Percentiles rank a stretch among this genome's conserved stretches.
Conservation (phyloP, 164 flowering plant species). For the Magnolia sinica region DNA sequence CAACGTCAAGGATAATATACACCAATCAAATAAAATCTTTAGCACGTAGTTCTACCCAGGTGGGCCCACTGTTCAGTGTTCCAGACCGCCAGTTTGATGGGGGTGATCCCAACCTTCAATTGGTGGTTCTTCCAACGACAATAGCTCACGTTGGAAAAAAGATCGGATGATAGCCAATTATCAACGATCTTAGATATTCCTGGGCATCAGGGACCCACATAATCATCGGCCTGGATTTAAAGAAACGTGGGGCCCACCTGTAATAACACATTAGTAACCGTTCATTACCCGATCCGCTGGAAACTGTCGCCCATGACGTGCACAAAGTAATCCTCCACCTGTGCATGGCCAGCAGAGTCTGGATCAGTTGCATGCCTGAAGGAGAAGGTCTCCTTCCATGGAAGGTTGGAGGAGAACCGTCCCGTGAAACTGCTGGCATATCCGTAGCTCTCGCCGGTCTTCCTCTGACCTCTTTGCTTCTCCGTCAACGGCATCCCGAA, state of each 20-base stretch:
- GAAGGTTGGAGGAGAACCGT: slow-evolving; percentile 62
- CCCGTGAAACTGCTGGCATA: slow-evolving; percentile 67
- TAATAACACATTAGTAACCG: background rate
- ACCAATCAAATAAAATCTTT: too few relatives aligned
- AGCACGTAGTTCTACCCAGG: too few relatives aligned
- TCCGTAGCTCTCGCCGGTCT: slow-evolving; percentile 51
- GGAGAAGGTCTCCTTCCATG: slow-evolving; percentile 82
- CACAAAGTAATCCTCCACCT: slow-evolving; percentile 42
- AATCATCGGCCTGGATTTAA: background rate
- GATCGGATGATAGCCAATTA: too few relatives aligned
- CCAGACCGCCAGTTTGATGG: too few relatives aligned
- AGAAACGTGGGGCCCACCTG: background rate
- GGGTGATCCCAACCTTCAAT: too few relatives aligned
- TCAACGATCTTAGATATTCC: too few relatives aligned
- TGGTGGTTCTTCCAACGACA: too few relatives aligned
- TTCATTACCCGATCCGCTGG: slow-evolving; percentile 50
- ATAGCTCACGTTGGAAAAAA: too few relatives aligned
- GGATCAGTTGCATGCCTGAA: slow-evolving; percentile 29
- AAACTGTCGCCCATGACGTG: slow-evolving; percentile 45
- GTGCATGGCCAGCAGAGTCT: background rate
- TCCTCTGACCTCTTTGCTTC: slow-evolving; percentile 56
- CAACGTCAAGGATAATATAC: too few relatives aligned
- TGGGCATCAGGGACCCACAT: background rate
- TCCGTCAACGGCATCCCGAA: slow-evolving; percentile 38
- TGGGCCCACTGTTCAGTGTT: too few relatives aligned